These are phyloP conservation scores for Aurantiochytrium sp. DNA, from an alignment of 108 stramenopile species.

Conservation along the genomic window DNA sequence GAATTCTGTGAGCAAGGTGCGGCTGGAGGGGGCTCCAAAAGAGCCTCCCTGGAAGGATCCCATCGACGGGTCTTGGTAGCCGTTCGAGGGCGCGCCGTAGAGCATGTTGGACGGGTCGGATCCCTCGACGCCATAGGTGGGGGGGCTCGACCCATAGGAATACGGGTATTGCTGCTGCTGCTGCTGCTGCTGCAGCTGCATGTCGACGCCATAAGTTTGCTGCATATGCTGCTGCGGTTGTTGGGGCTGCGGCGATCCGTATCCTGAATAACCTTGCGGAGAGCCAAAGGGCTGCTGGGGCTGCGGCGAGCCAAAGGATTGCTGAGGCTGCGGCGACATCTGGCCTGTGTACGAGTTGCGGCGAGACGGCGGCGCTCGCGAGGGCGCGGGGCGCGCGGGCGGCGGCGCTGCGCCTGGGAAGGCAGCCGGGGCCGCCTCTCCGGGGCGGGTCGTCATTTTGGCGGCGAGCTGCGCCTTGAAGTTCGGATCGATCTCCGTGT, in stretches of 20 bases:
- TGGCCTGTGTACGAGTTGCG: not conserved
- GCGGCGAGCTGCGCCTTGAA: not conserved
- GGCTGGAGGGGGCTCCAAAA: not conserved
- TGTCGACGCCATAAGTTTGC: no score
- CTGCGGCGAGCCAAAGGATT: not conserved
- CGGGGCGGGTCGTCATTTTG: not conserved
- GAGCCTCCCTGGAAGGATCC: not conserved
- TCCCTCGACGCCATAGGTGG: not conserved
- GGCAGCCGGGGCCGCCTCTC: not conserved
- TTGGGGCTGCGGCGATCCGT: no score
- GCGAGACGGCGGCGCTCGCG: not conserved
- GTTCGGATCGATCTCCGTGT: not conserved
- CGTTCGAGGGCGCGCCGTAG: not conserved
- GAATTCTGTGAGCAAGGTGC: not conserved
- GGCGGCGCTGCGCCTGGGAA: not conserved
- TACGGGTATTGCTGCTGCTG: not conserved
- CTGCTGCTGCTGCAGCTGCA: not conserved
- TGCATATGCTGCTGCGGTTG: no score
- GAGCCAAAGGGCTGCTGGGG: not conserved
- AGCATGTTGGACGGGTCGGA: not conserved
- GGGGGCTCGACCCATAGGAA: not conserved
- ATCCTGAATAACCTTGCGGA: no score
- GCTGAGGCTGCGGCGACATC: not conserved
- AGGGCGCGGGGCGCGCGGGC: not conserved
- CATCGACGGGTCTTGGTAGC: not conserved